These are phyloP conservation scores for Vanrija sp. DNA, from an alignment of 1,284 basidiomycete species.

Conservation along the genomic window DNA sequence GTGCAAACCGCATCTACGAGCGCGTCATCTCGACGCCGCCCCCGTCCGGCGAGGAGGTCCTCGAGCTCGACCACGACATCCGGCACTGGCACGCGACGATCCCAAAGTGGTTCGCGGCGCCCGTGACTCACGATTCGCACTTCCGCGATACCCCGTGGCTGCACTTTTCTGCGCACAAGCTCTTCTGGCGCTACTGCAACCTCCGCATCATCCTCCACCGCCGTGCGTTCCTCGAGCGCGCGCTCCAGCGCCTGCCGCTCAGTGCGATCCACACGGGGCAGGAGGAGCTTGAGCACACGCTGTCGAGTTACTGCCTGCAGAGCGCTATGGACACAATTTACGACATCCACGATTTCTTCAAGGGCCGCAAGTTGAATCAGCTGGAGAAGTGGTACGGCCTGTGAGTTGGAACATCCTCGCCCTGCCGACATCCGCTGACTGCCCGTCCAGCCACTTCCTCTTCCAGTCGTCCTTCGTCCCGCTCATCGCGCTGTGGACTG, in stretches of 20 bases:
- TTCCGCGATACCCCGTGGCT: constrained; percentile 20
- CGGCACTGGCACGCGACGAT: constrained; percentile 8
- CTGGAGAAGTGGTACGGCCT: constrained; percentile 27
- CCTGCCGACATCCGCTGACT: neutral
- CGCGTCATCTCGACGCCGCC: constrained; percentile 18
- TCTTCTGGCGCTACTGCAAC: constrained; percentile 27
- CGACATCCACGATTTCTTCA: constrained; percentile 22
- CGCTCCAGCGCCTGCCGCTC: constrained; percentile 12
- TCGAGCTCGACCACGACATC: constrained; percentile 20
- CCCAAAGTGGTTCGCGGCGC: constrained; percentile 13
- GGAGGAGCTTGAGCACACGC: constrained; percentile 7
- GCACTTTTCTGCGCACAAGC: constrained; percentile 23
- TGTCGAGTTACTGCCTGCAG: constrained; percentile 13
- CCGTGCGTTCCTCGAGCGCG: constrained; percentile 21
- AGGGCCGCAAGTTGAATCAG: constrained; percentile 5
- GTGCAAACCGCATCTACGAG: constrained; percentile 19
- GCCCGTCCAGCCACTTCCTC: constrained; percentile 18
- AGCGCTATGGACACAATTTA: constrained; percentile 19
- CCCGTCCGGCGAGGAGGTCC: constrained; percentile 12
- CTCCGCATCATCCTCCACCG: constrained; percentile 23
- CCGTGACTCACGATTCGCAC: constrained; percentile 1
- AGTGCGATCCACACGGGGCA: neutral
- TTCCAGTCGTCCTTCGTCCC: constrained; percentile 27
- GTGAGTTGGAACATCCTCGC: constrained; percentile 7
- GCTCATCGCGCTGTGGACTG: constrained; percentile 23